Conservation (phyloP, 2,329 filamentous ascomycete species). For the Aureobasidium melanogenum region DNA sequence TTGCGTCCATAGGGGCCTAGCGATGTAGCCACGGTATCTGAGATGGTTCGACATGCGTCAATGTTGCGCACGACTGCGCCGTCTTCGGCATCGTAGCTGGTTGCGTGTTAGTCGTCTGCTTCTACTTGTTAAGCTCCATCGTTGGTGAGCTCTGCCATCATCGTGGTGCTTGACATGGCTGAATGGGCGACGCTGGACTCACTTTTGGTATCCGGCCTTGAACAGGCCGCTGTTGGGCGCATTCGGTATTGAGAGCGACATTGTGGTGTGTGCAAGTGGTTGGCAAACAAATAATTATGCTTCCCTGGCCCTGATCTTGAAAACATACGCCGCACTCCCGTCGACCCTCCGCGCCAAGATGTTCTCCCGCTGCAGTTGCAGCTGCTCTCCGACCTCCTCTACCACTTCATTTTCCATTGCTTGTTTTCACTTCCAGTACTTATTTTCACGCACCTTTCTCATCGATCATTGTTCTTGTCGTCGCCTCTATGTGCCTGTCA, state of each 20-base stretch:
- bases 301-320: not conserved
- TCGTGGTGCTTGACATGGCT: not conserved
- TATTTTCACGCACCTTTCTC: not conserved
- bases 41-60: slow-evolving; percentile 93
- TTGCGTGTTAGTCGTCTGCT: slow-evolving; percentile 26
- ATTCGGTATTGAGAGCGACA: slow-evolving; percentile 94
- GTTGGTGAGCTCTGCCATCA: not conserved
- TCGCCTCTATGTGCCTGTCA: no score
- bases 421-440: not conserved
- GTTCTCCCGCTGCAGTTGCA: not conserved
- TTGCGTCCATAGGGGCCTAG: slow-evolving; percentile 96
- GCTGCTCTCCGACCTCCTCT: not conserved
- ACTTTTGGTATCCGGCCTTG: slow-evolving; percentile 96
- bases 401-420: not conserved
- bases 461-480: not conserved
- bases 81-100: slow-evolving; percentile 97
- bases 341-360: not conserved
- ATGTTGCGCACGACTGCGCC: slow-evolving; percentile 97
- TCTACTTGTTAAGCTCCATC: slow-evolving; percentile 1
- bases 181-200: slow-evolving; percentile 26
- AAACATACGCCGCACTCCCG: slow-evolving; percentile 8
- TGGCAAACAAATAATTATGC: not conserved
- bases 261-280: slow-evolving; percentile 30
- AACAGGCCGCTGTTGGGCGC: slow-evolving; percentile 90
- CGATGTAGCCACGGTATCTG: slow-evolving; percentile 92